These are phyloP conservation scores for Hypoxylon fragiforme DNA, from an alignment of 495 filamentous ascomycete genomes.

Conservation along the genomic window DNA sequence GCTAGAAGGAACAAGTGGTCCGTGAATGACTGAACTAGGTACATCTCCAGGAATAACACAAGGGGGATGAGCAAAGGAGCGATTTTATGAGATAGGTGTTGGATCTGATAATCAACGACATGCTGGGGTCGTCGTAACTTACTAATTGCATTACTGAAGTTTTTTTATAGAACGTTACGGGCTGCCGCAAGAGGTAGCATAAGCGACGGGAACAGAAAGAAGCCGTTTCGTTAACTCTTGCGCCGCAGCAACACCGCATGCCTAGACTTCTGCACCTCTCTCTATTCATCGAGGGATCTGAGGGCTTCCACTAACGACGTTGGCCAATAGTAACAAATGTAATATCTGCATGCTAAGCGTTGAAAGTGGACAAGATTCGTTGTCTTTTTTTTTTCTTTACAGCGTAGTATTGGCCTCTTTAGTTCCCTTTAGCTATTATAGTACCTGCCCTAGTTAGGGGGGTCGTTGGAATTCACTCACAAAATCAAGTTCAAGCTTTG, in stretches of 20 bases:
- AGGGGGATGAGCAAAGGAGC: neutral
- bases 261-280: too few relatives aligned
- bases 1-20: conserved; percentile 1
- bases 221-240: too few relatives aligned
- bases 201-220: conserved; percentile 13
- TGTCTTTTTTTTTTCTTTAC: too few relatives aligned
- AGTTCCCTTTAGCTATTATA: too few relatives aligned
- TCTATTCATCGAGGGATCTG: too few relatives aligned
- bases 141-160: conserved; percentile 11
- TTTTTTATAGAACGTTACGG: conserved; percentile 5
- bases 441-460: too few relatives aligned
- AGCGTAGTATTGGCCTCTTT: too few relatives aligned
- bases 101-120: neutral
- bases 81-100: neutral
- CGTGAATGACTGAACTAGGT: conserved; percentile 6
- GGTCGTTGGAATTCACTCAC: too few relatives aligned
- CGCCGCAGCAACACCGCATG: conserved; percentile 16
- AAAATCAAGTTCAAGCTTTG: too few relatives aligned
- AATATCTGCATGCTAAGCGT: too few relatives aligned
- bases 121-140: conserved; percentile 1
- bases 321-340: neutral
- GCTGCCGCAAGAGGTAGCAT: conserved; percentile 22
- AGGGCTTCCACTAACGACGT: too few relatives aligned
- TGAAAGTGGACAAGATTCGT: too few relatives aligned
- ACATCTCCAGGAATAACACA: neutral